A percentile compares a stretch with the other conserved stretches of the same genome.
Evolutionary conservation across 2,329 filamentous ascomycete genomes (phyloP).

Genomic region (Coniochaeta sp.): DNA sequence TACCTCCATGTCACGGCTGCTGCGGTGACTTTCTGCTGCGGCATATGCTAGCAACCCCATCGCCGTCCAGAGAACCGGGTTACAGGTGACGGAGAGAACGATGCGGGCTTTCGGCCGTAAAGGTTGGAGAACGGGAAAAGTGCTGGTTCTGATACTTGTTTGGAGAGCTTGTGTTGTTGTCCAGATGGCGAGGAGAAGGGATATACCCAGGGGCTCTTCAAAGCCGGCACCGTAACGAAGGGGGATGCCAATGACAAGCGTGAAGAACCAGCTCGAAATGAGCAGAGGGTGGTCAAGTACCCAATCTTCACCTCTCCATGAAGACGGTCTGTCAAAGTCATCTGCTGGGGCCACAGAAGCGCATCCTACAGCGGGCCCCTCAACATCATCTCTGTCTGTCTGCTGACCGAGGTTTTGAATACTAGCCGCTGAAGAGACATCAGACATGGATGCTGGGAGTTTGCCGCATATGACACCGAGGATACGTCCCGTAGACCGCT

Average conservation of each 20-base stretch:
- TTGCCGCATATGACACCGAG: background rate
- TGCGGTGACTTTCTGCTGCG: conserved; percentile 25
- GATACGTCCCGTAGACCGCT: background rate
- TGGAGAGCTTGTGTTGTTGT: conserved; percentile 31
- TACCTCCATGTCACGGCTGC: conserved; percentile 8
- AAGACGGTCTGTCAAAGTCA: background rate
- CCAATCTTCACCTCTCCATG: background rate
- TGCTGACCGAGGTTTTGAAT: background rate
- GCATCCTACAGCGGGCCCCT: background rate
- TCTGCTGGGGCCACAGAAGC: background rate
- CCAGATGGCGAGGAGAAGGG: conserved; percentile 42
- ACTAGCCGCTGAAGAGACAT: background rate
- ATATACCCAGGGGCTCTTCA: conserved; percentile 35
- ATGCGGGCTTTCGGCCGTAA: conserved; percentile 14
- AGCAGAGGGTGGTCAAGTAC: conserved; percentile 20
- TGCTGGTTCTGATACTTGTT: conserved; percentile 20
- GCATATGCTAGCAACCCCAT: conserved; percentile 36
- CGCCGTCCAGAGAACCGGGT: conserved; percentile 40
- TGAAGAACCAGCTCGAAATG: conserved; percentile 19
- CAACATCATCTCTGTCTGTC: background rate
- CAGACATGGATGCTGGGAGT: background rate
- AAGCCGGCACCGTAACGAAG: conserved; percentile 23
- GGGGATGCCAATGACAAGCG: conserved; percentile 32
- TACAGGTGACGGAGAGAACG: conserved; percentile 31
- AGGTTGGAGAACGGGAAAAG: conserved; percentile 2